Conservation (phyloP, 306 rosid species). For the Rubus parviflorus region DNA sequence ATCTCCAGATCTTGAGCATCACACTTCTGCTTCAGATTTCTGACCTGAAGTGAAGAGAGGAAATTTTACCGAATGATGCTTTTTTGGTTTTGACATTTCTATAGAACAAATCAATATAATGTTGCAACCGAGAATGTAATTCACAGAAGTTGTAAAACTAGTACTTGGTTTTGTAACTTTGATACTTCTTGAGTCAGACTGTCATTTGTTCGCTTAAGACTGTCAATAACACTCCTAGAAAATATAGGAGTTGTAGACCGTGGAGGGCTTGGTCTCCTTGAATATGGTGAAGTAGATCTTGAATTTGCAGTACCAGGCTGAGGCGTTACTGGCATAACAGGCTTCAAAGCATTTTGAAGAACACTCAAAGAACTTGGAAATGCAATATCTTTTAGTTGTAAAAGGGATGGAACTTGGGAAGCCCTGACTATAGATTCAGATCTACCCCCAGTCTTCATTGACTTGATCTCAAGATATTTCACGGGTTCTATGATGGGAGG, state of each 20-base stretch:
- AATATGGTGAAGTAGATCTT: slow-evolving; percentile 60
- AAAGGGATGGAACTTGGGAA: slow-evolving; percentile 58
- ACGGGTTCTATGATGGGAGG: slow-evolving; percentile 62
- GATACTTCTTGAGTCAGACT: slow-evolving; percentile 61
- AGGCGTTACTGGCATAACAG: slow-evolving; percentile 35
- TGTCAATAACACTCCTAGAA: slow-evolving; percentile 80
- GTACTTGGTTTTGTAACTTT: slow-evolving; percentile 68
- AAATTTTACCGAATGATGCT: slow-evolving; percentile 7
- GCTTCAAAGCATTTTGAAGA: slow-evolving; percentile 52
- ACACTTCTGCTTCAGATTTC: slow-evolving; percentile 53
- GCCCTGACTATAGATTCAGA: slow-evolving; percentile 49
- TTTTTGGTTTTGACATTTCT: slow-evolving; percentile 5
- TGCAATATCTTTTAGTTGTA: slow-evolving; percentile 66
- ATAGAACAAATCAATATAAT: slow-evolving; percentile 11
- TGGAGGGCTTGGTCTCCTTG: slow-evolving; percentile 84
- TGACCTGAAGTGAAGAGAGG: slow-evolving; percentile 50
- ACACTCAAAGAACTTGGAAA: slow-evolving; percentile 71
- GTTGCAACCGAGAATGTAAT: slow-evolving; percentile 5
- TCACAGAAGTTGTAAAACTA: slow-evolving; percentile 25
- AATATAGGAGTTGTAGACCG: slow-evolving; percentile 64
- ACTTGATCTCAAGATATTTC: slow-evolving; percentile 58
- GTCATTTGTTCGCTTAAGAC: slow-evolving; percentile 69
- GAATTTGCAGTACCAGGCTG: slow-evolving; percentile 27
- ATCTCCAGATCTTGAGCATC: slow-evolving; percentile 64
- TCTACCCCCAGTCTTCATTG: slow-evolving; percentile 38